Conservation (phyloP, 1,284 basidiomycete species). For the Ustilago lituana region DNA sequence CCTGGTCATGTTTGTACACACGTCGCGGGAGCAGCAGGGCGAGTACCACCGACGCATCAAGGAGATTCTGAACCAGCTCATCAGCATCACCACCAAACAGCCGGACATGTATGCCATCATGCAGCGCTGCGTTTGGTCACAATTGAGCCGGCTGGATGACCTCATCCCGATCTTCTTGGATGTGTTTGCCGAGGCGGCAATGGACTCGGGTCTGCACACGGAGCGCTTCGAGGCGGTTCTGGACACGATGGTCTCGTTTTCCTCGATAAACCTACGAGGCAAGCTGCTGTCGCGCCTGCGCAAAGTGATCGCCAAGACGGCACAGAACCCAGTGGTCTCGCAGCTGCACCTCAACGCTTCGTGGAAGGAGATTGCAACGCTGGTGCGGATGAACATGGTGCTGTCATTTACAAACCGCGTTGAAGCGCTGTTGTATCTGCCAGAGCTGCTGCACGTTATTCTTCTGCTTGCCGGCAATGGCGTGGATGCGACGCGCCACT, state of each 20-base stretch:
- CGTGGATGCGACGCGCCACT: conserved; percentile 54
- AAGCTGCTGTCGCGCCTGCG: conserved; percentile 61
- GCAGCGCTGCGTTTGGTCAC: conserved; percentile 63
- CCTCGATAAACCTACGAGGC: conserved; percentile 62
- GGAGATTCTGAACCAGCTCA: conserved; percentile 60
- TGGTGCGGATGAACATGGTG: conserved; percentile 64
- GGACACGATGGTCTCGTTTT: conserved; percentile 64
- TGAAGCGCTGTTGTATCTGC: conserved; percentile 59
- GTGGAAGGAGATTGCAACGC: conserved; percentile 64
- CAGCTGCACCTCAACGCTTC: conserved; percentile 58
- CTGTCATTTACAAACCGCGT: conserved; percentile 61
- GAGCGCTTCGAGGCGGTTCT: conserved; percentile 61
- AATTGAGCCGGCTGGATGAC: conserved; percentile 61
- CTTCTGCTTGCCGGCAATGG: conserved; percentile 62
- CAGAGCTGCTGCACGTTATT: conserved; percentile 61
- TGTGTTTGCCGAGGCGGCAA: conserved; percentile 61
- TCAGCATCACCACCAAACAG: conserved; percentile 64
- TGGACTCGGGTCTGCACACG: conserved; percentile 63
- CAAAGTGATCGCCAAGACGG: conserved; percentile 61
- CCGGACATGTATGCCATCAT: conserved; percentile 63
- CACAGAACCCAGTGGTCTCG: conserved; percentile 53
- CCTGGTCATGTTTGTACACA: conserved; percentile 60
- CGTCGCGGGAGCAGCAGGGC: conserved; percentile 56
- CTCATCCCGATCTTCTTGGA: conserved; percentile 61
- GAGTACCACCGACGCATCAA: conserved; percentile 62